Percentiles rank a stretch among this genome's conserved stretches.
These are phyloP conservation scores for Myxozyma melibiosi DNA, from an alignment of 805 yeast species.

Conservation along the genomic window DNA sequence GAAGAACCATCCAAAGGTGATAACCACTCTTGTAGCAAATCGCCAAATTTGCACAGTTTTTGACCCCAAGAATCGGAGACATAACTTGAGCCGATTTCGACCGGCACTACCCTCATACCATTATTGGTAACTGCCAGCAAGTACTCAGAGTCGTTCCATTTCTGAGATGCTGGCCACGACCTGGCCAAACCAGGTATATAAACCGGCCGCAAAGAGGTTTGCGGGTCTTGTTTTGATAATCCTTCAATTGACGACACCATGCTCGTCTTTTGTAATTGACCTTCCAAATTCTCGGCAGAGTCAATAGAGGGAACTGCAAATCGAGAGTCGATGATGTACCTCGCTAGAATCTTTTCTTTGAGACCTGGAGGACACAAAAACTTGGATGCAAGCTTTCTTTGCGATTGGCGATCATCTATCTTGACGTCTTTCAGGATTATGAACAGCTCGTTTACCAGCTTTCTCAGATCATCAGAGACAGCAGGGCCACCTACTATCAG, in stretches of 20 bases:
- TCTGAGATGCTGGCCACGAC: slow-evolving; percentile 28
- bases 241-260: neutral
- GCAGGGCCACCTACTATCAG: slow-evolving; percentile 17
- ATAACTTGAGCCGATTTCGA: slow-evolving; percentile 36
- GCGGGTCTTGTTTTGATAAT: neutral
- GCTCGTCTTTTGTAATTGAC: neutral
- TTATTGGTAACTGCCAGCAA: slow-evolving; percentile 26
- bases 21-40: slow-evolving; percentile 26
- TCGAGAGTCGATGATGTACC: neutral
- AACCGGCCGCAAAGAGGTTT: slow-evolving; percentile 1
- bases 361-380: slow-evolving; percentile 1
- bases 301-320: neutral
- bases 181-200: slow-evolving; percentile 17
- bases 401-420: neutral
- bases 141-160: slow-evolving; percentile 34
- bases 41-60: slow-evolving; percentile 27
- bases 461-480: slow-evolving; percentile 2
- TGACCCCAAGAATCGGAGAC: slow-evolving; percentile 34
- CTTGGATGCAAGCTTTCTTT: neutral
- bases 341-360: neutral
- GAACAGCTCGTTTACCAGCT: slow-evolving; percentile 1
- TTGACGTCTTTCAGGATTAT: neutral
- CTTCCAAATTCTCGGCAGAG: neutral
- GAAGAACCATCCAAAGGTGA: neutral
- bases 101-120: slow-evolving; percentile 36